A percentile compares a stretch with the other conserved stretches of the same genome.
phyloP scores from a whole-genome alignment of 2,329 filamentous ascomycete species.

The Pyrenophora teres region DNA sequence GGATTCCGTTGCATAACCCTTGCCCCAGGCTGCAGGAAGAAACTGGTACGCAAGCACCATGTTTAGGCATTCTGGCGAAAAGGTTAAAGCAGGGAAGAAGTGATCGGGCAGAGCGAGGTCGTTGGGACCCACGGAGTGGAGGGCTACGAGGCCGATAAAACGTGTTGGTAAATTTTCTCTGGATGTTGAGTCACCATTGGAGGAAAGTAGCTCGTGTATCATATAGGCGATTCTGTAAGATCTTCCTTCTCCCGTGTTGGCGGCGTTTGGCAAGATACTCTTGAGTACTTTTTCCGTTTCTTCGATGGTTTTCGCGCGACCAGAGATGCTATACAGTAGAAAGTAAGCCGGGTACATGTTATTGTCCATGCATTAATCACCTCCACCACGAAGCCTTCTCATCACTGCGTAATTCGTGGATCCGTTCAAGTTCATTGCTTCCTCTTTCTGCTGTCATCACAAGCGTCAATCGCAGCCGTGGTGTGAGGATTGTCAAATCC shows the following conservation, averaged over 20 bases:
- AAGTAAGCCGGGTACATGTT: constrained; percentile 1
- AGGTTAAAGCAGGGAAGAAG: constrained; percentile 15
- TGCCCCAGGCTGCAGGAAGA: constrained; percentile 29
- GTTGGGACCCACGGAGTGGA: constrained; percentile 21
- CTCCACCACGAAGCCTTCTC: constrained; percentile 40
- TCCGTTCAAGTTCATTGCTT: constrained; percentile 42
- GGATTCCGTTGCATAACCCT: constrained; percentile 28
- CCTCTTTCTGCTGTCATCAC: constrained; percentile 33
- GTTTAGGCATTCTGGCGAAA: constrained; percentile 21
- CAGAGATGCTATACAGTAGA: constrained; percentile 24
- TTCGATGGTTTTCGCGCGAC: constrained; percentile 29
- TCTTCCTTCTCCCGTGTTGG: constrained; percentile 16
- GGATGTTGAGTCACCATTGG: background rate
- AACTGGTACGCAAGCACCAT: constrained; percentile 31
- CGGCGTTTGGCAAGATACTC: constrained; percentile 14
- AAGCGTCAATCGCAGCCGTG: constrained; percentile 39
- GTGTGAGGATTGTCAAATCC: constrained; percentile 34
- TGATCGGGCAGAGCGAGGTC: constrained; percentile 19
- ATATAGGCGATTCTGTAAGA: constrained; percentile 33
- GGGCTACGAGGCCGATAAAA: constrained; percentile 33
- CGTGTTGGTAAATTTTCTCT: background rate
- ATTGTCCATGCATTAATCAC: constrained; percentile 16
- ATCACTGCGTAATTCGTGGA: constrained; percentile 41
- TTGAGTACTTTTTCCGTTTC: constrained; percentile 34
- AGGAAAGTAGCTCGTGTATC: constrained; percentile 30